phyloP scores from a whole-genome alignment of 2,329 filamentous ascomycete species.

The Arthrobotrys musiformis region DNA sequence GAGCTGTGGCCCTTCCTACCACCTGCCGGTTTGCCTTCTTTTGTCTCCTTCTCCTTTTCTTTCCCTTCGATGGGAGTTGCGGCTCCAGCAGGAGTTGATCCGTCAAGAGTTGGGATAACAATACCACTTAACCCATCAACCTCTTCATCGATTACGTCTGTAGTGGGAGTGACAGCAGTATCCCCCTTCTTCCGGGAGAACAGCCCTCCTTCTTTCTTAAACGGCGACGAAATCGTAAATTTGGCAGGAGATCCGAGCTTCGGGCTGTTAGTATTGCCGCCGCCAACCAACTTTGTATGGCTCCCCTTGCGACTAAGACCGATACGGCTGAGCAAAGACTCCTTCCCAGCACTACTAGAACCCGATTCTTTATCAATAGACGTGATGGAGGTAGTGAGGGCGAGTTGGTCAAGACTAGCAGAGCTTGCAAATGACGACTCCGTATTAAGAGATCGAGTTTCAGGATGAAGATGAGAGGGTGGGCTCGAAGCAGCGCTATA shows the following conservation, averaged over 20 bases:
- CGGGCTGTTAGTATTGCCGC: conserved; percentile 41
- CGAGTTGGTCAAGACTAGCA: conserved; percentile 45
- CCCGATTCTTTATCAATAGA: conserved; percentile 54
- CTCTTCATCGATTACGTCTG: conserved; percentile 51
- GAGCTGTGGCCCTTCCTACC: conserved; percentile 48
- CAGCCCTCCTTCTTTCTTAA: conserved; percentile 59
- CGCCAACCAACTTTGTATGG: conserved; percentile 54
- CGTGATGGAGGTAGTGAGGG: conserved; percentile 29
- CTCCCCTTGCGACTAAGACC: conserved; percentile 57
- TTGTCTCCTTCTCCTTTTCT: conserved; percentile 25
- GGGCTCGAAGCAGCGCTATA: conserved; percentile 27
- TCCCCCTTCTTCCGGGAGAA: conserved; percentile 57
- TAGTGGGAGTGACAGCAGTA: conserved; percentile 43
- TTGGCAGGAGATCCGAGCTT: conserved; percentile 58
- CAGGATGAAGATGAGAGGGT: conserved; percentile 38
- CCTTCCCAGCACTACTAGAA: conserved; percentile 51
- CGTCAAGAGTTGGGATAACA: conserved; percentile 28
- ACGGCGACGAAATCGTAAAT: conserved; percentile 59
- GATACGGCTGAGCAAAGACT: conserved; percentile 56
- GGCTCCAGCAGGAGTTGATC: neutral
- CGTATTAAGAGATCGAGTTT: conserved; percentile 50
- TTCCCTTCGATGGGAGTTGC: conserved; percentile 14
- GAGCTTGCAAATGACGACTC: conserved; percentile 52
- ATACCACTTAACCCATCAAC: conserved; percentile 36
- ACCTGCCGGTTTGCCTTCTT: conserved; percentile 12